Evolutionary conservation across 371 early-diverging fungal species (phyloP), one percentile per base, ranked within the genome.

Genomic region (Haplosporangium sp.): DNA sequence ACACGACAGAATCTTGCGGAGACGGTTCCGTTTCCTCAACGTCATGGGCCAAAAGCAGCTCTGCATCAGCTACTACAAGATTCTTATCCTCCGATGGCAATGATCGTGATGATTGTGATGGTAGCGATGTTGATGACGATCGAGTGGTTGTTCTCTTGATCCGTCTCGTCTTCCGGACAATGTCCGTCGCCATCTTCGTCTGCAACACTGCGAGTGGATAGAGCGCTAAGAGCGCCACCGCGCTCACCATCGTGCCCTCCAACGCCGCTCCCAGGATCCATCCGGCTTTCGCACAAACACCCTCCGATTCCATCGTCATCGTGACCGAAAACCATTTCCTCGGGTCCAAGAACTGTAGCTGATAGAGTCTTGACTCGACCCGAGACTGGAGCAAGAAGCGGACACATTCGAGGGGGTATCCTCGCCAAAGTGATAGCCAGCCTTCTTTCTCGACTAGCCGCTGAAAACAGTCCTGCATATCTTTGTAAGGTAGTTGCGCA

Each of bases 401-500:
- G 0, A 43, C 38, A 13, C 54, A 36, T 18, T 75, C 67, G 21
- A 59, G 5, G 13, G 47, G 38, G 21, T 66, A 62, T 0, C 76
- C 76, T 11, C 76, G 62, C 76, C 76, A 75, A 52, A 75, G 76
- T 6, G 76, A 62, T n/a, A 21, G 23, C 2, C 16, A 43, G 18
- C 76, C 76, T 43, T 75, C 76, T 38, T 70, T 75, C 20, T 75
- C 76, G 12, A 75, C 54, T 5, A 75, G 55, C 0, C 76, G 65
- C 1, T 54, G 14, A 45, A 40, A 55, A 38, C 76, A 75, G 51
- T 75, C 76, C 38, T 54, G 61, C 29, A 53, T 48, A 46, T 66
- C 70, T 29, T 55, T 59, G 42, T 65, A 75, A 5, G 76, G 76
- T 2, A 75, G 52, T 16, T 75, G 70, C 10, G 76, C 76, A 43